Conservation (phyloP, 2,329 filamentous ascomycete genomes). For the Pyrenophora teres region DNA sequence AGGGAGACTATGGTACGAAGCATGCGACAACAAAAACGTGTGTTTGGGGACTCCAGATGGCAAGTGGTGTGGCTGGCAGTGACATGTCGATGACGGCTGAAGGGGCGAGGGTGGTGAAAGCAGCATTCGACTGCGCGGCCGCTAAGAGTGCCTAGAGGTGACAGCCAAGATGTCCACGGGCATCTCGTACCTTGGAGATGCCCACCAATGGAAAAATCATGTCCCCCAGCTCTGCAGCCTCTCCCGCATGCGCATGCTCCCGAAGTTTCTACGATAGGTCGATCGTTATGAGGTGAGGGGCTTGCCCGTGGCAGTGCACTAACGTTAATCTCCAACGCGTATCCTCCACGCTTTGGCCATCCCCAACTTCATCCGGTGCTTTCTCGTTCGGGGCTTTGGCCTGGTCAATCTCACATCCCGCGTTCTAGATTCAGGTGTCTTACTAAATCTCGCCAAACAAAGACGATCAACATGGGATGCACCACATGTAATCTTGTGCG, state of each 20-base stretch:
- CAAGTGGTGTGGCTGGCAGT: not conserved
- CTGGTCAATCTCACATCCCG: too few relatives aligned
- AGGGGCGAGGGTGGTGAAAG: not conserved
- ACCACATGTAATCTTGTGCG: too few relatives aligned
- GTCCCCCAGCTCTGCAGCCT: conserved; percentile 6
- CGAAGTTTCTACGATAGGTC: not conserved
- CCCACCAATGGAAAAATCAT: conserved; percentile 8
- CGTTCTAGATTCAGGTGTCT: too few relatives aligned
- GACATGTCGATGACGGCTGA: conserved; percentile 6
- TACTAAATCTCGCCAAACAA: too few relatives aligned
- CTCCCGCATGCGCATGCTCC: conserved; percentile 3
- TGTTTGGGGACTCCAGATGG: not conserved
- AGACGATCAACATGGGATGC: too few relatives aligned
- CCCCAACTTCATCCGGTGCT: too few relatives aligned
- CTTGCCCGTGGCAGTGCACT: not conserved
- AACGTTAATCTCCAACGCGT: not conserved
- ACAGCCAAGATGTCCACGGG: conserved; percentile 11
- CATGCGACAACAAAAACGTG: not conserved
- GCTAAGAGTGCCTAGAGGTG: conserved; percentile 7
- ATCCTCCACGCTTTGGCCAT: not conserved
- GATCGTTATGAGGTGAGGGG: not conserved
- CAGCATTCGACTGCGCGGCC: conserved; percentile 5
- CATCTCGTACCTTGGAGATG: conserved; percentile 13
- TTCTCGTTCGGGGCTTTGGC: too few relatives aligned
- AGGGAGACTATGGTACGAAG: not conserved